Base-by-base conservation (phyloP, 2,329 filamentous ascomycete species). In the Diplocarpon rosae region DNA sequence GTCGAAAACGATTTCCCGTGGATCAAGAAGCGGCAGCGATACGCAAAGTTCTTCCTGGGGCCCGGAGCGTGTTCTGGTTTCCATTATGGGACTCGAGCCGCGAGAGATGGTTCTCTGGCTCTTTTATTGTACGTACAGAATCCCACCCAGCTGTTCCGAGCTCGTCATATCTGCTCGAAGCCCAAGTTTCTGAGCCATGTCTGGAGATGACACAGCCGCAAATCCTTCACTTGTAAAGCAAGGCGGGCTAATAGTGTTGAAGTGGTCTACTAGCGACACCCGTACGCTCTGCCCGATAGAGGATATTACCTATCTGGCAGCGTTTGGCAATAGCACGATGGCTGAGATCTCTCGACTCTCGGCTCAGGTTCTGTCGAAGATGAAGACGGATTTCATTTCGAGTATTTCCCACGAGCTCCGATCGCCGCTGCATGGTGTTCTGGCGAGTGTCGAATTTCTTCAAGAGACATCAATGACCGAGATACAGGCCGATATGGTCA, bases 381-480 rank as follows among this genome's bases (percentile, higher is more conserved):
- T 59, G 56, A 61, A 61, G 55, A 69, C 70, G 1, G 74, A 78
- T 45, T 71, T 78, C 30, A 67, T 81, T 7, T 71, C 73, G 0
- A 78, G 72, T 1, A 69, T 81, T 5, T 76, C 72, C 2, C 77
- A 81, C 53, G 77, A 81, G 55, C 60, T 81, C 12, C 66, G 77
- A 4, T 76, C 72, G 1, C 77, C 77, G 0, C 62, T 81, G 0
- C 76, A 81, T 44, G 77, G 76, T 2, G 71, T 80, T 28, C 60
- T 80, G 0, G 69, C 73, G 0, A 74, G 65, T 41, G 65, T 68
- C 1, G 73, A 77, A 50, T 58, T 78, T 3, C 54, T 80, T 0
- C 65, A 68, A 3, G 72, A 76, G n/a, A 75, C 72, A 0, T 48
- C 61, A 0, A 61, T 76, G 17, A 65, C 64, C 33, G 63, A 65